Conservation (phyloP, 257 asterid species). For the Solanum appendiculatum region DNA sequence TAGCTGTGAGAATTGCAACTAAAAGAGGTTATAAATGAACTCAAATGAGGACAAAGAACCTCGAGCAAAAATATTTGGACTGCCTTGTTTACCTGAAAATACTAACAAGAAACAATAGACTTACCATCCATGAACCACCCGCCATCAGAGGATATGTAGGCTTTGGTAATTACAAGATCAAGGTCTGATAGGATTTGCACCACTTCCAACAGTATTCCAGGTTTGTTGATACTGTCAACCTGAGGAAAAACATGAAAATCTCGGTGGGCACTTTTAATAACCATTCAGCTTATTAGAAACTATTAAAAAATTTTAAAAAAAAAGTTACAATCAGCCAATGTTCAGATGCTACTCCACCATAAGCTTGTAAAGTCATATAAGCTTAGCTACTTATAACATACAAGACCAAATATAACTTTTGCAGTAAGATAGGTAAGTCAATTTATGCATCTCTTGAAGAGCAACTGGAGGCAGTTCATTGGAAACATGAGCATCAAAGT, state of each 20-base stretch:
- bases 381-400: not conserved
- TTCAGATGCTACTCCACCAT: not conserved
- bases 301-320: not conserved
- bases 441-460: not conserved
- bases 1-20: not conserved
- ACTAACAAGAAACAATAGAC: slow-evolving; percentile 2
- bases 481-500: not conserved
- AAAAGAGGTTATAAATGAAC: not conserved
- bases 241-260: slow-evolving; percentile 10
- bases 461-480: not conserved
- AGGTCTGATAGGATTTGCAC: slow-evolving; percentile 94
- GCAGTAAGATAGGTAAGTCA: not conserved
- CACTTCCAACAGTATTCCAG: slow-evolving; percentile 95
- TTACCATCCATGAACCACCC: slow-evolving; percentile 99
- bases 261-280: slow-evolving; percentile 1
- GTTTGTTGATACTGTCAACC: slow-evolving; percentile 99
- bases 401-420: not conserved
- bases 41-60: not conserved
- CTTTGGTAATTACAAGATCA: slow-evolving; percentile 87
- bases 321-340: not conserved
- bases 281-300: not conserved
- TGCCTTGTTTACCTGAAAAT: not conserved
- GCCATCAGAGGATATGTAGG: slow-evolving; percentile 95
- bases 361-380: not conserved
- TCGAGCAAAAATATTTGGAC: not conserved